Percentiles rank a stretch among this genome's conserved stretches.
Evolutionary conservation across 257 asterid species (phyloP).

Genomic region (Vinca minor): DNA sequence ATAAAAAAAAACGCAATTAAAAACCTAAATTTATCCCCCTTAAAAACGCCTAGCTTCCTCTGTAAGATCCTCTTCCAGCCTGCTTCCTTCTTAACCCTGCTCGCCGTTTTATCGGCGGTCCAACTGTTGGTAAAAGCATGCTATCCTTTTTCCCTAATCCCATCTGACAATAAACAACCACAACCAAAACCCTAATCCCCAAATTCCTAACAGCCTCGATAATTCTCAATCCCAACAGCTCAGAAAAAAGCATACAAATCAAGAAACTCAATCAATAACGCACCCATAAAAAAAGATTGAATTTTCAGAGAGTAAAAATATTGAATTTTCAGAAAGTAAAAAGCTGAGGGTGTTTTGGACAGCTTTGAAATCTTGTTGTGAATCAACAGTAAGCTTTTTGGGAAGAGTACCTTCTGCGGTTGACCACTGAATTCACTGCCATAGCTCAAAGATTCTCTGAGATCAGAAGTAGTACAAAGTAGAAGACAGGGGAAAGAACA

Average conservation of each 20-base stretch:
- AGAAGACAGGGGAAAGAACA: neutral
- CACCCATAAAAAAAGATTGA: conserved; percentile 14
- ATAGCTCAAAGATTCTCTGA: conserved; percentile 21
- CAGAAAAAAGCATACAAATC: conserved; percentile 20
- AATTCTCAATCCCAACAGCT: conserved; percentile 19
- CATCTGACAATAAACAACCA: conserved; percentile 34
- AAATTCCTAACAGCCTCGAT: conserved; percentile 20
- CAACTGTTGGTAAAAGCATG: conserved; percentile 79
- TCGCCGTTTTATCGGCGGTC: conserved; percentile 93
- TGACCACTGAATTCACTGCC: conserved; percentile 38
- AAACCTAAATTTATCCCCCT: conserved; percentile 26
- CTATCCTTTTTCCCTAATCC: conserved; percentile 65
- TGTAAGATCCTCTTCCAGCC: conserved; percentile 99
- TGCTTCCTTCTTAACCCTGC: conserved; percentile 89
- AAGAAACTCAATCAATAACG: conserved; percentile 14
- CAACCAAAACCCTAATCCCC: conserved; percentile 32
- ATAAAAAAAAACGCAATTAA: conserved; percentile 35
- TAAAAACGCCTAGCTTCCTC: conserved; percentile 75
- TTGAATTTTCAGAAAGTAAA: neutral
- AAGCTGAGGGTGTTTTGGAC: neutral
- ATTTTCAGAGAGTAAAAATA: conserved; percentile 2
- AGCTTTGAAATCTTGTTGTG: conserved; percentile 5
- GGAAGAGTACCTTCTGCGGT: conserved; percentile 65
- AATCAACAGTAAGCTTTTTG: conserved; percentile 47
- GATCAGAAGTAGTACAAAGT: neutral